Percentiles rank a stretch among this genome's conserved stretches.
Conservation (phyloP, 805 yeast genomes). For the Saccharomycopsis lassenensis region DNA sequence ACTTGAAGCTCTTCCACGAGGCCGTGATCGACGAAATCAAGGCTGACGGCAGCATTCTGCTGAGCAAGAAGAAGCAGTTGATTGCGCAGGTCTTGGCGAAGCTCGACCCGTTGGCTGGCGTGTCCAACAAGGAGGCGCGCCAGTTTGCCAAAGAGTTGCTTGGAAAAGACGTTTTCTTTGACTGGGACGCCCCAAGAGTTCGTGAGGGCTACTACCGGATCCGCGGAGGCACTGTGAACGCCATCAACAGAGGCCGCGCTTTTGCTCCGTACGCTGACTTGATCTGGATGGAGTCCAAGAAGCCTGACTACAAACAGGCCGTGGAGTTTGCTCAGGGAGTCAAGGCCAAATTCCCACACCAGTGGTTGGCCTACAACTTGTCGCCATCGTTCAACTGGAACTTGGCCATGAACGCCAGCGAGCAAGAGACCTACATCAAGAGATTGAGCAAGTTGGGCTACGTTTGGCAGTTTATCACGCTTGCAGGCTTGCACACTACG, state of each 20-base stretch:
- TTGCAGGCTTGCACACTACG: constrained; percentile 94
- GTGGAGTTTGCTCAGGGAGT: constrained; percentile 92
- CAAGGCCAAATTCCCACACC: constrained; percentile 65
- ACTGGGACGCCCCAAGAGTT: constrained; percentile 93
- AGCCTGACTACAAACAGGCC: constrained; percentile 90
- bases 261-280: constrained; percentile 91
- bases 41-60: constrained; percentile 39
- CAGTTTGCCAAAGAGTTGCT: constrained; percentile 60
- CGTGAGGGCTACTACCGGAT: constrained; percentile 96
- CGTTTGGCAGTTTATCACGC: constrained; percentile 95
- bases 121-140: constrained; percentile 73
- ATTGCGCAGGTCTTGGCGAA: constrained; percentile 53
- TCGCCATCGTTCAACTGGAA: constrained; percentile 99
- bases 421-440: constrained; percentile 83
- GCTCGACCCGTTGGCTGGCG: constrained; percentile 65
- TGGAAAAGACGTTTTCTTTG: constrained; percentile 62
- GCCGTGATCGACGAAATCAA: constrained; percentile 81
- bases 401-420: constrained; percentile 76
- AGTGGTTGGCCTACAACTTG: constrained; percentile 94
- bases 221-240: constrained; percentile 94
- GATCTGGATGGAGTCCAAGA: constrained; percentile 97
- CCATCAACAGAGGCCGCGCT: constrained; percentile 92
- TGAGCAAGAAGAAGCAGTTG: constrained; percentile 50
- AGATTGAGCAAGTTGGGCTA: constrained; percentile 83
- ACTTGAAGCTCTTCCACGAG: constrained; percentile 79